These are phyloP conservation scores for Leccinum sublutescens DNA, from an alignment of 768 basidiomycete genomes.

Conservation along the genomic window DNA sequence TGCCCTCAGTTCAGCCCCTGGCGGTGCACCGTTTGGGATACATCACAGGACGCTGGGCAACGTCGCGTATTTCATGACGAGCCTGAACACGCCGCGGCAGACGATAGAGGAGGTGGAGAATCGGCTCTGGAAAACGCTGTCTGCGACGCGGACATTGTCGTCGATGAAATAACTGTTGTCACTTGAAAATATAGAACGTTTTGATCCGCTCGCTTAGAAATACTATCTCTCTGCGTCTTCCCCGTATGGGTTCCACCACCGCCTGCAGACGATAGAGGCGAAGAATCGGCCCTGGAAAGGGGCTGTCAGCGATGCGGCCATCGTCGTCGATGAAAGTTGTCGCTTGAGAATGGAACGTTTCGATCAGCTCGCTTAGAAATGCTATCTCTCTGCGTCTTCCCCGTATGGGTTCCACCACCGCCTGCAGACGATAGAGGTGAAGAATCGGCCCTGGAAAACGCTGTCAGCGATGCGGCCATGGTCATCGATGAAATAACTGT, in stretches of 20 bases:
- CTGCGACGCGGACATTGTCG: not conserved
- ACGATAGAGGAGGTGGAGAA: conserved; percentile 62
- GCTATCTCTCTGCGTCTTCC: too few relatives aligned
- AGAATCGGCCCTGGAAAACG: too few relatives aligned
- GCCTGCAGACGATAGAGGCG: conserved; percentile 44
- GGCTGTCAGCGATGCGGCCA: not conserved
- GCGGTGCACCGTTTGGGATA: conserved; percentile 60
- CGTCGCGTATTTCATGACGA: conserved; percentile 91
- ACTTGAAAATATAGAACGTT: too few relatives aligned
- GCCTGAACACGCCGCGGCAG: conserved; percentile 63
- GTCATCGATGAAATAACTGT: too few relatives aligned
- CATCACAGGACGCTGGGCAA: conserved; percentile 89
- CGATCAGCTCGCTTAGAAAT: not conserved
- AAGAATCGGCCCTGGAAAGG: conserved; percentile 58
- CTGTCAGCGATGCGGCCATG: too few relatives aligned
- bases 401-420: too few relatives aligned
- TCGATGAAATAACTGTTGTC: too few relatives aligned
- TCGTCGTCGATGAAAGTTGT: not conserved
- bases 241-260: too few relatives aligned
- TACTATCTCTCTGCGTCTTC: too few relatives aligned
- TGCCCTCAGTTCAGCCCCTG: conserved; percentile 42
- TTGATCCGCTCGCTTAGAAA: too few relatives aligned
- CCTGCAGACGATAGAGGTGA: too few relatives aligned
- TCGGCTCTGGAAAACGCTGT: conserved; percentile 49
- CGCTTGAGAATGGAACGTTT: too few relatives aligned